A percentile compares a stretch with the other conserved stretches of the same genome.
Conservation (phyloP, 371 early-diverging fungal species). For the Mucor indicus region DNA sequence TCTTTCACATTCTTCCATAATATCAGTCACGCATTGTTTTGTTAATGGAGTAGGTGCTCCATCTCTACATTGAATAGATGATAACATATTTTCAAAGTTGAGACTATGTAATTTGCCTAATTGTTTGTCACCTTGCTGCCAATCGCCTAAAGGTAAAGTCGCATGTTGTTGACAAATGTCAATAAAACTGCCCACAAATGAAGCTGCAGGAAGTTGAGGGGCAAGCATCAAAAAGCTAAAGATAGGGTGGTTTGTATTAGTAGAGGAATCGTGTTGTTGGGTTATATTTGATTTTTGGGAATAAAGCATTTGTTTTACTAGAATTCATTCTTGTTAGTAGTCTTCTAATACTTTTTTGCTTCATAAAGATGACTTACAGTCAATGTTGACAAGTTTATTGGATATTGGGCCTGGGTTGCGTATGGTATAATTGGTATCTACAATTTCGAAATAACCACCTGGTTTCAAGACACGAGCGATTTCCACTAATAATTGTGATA, state of each 20-base stretch:
- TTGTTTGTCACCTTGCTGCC: constrained; percentile 17
- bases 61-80: constrained; percentile 15
- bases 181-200: constrained; percentile 21
- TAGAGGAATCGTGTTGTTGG: constrained; percentile 6
- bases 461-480: constrained; percentile 51
- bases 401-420: constrained; percentile 46
- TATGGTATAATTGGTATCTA: constrained; percentile 49
- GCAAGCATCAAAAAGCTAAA: constrained; percentile 29
- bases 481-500: constrained; percentile 27
- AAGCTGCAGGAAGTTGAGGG: constrained; percentile 1
- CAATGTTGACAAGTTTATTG: constrained; percentile 31
- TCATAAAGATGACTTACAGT: constrained; percentile 37
- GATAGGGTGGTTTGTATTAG: constrained; percentile 25
- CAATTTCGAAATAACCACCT: constrained; percentile 47
- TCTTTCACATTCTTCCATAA: constrained; percentile 27
- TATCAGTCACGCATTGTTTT: constrained; percentile 3
- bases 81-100: constrained; percentile 20
- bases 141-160: constrained; percentile 29
- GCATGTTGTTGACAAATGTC: constrained; percentile 30
- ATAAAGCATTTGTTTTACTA: neutral
- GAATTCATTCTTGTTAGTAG: no score
- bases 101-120: constrained; percentile 28
- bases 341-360: no score
- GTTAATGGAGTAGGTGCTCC: neutral
- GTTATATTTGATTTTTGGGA: neutral